Base-by-base conservation (phyloP, 2,329 filamentous ascomycete genomes). In the Aspergillus ochraceus region DNA sequence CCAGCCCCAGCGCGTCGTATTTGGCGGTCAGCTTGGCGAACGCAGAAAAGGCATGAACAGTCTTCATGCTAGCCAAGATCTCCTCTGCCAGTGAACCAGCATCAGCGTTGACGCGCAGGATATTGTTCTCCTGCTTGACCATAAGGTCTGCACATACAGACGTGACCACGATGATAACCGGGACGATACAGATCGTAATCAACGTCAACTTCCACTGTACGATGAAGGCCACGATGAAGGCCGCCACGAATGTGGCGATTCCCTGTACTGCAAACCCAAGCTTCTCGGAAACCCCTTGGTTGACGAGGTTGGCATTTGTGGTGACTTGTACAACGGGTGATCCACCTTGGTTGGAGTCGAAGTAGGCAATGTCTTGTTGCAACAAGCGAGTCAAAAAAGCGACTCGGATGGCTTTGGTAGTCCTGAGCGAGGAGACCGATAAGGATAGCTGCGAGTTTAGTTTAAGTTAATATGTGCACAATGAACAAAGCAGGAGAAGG, bases 11-110 rank as follows among this genome's bases (percentile, higher is more conserved):
- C 17, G 19, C 47, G 14, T 56, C 47, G n/a, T 56, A 56, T 29
- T 56, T 56, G 11, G 22, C 20, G 1, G 47, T 56, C 5, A 56
- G 20, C 14, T 51, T 56, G 2, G 30, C n/a, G 30, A 56, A 56
- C 3, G 80, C 74, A 64, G 80, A 78, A 65, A 83, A 83, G 2
- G 78, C 78, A 59, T 78, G 76, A 19, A 83, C 77, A 0, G 79
- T 83, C 10, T 76, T 74, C 57, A 83, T 77, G 3, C 77, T 79
- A 2, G 75, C 76, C 47, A 84, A 73, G 0, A 79, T 77, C 59
- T 84, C 81, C 67, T 83, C 78, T 1, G 80, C 80, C 3, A 83
- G 67, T 3, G 74, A 66, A 1, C 75, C 78, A 4, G 79, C 81
- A 58, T 75, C 72, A 8, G 78, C 78, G 55, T 82, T 79, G n/a